Conservation (phyloP, 495 filamentous ascomycete genomes). For the Parmelia sp. region DNA sequence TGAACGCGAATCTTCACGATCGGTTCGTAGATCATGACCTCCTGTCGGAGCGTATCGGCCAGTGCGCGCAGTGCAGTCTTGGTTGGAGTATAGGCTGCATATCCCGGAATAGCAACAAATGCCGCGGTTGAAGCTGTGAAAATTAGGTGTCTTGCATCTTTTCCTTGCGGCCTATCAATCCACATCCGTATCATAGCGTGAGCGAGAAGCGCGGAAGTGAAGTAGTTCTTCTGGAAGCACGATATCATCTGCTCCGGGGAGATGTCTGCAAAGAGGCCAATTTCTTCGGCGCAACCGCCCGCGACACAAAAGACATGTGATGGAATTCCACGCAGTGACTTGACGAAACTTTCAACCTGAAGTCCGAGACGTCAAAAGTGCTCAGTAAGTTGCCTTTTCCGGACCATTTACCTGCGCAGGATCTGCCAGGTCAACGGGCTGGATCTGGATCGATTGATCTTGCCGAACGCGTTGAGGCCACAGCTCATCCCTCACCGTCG, state of each 20-base stretch:
- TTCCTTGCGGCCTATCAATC: constrained; percentile 17
- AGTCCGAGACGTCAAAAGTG: no score
- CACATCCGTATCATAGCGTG: constrained; percentile 31
- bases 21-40: constrained; percentile 29
- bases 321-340: no score
- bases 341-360: no score
- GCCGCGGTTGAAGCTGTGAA: constrained; percentile 35
- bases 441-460: no score
- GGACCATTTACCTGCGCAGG: no score
- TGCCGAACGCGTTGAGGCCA: no score
- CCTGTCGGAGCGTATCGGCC: constrained; percentile 37
- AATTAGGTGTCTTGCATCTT: constrained; percentile 28
- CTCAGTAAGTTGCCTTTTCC: no score
- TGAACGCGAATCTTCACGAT: constrained; percentile 22
- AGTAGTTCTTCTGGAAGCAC: constrained; percentile 37
- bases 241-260: not conserved
- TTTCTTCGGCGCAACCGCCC: not conserved
- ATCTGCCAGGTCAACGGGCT: no score
- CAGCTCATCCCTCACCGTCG: no score
- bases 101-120: constrained; percentile 36
- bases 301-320: no score
- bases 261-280: not conserved
- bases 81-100: constrained; percentile 35
- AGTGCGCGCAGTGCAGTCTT: constrained; percentile 36
- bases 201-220: constrained; percentile 29